These are phyloP conservation scores for Thelephora aurantiotincta DNA, from an alignment of 768 basidiomycete species.

Conservation along the genomic window DNA sequence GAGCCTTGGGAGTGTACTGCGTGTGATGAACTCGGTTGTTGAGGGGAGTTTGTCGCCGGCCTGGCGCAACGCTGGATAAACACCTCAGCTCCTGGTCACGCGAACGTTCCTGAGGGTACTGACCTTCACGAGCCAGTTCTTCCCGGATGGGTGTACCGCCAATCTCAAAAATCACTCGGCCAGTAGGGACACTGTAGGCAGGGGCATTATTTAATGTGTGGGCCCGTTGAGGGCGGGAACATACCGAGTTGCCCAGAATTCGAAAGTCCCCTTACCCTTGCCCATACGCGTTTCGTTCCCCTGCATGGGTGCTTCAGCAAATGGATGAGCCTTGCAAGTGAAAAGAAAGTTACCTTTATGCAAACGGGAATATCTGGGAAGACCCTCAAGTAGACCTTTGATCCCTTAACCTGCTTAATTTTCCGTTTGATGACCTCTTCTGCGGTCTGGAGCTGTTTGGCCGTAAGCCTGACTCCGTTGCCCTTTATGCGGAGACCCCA, in stretches of 20 bases:
- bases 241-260: constrained; percentile 91
- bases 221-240: constrained; percentile 11
- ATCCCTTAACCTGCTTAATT: constrained; percentile 80
- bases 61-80: constrained; percentile 57
- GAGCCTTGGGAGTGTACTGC: constrained; percentile 53
- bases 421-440: constrained; percentile 84
- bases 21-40: constrained; percentile 73
- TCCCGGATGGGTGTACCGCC: constrained; percentile 82
- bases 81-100: constrained; percentile 1
- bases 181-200: constrained; percentile 56
- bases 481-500: constrained; percentile 87
- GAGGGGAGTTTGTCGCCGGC: constrained; percentile 84
- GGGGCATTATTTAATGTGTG: constrained; percentile 1
- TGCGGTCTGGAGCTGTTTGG: constrained; percentile 79
- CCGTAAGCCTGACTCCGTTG: constrained; percentile 66
- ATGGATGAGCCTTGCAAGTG: neutral
- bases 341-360: constrained; percentile 55
- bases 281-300: constrained; percentile 99
- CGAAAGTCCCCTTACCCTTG: constrained; percentile 96
- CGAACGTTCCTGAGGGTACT: constrained; percentile 8
- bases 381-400: constrained; percentile 74
- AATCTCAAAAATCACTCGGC: constrained; percentile 88
- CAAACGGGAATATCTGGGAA: constrained; percentile 98
- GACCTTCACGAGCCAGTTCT: constrained; percentile 87
- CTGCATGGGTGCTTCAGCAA: constrained; percentile 20